A percentile compares a stretch with the other conserved stretches of the same genome.
These are phyloP conservation scores for Cordyceps cateniannulata DNA, from an alignment of 2,329 filamentous ascomycete species.

Conservation along the genomic window DNA sequence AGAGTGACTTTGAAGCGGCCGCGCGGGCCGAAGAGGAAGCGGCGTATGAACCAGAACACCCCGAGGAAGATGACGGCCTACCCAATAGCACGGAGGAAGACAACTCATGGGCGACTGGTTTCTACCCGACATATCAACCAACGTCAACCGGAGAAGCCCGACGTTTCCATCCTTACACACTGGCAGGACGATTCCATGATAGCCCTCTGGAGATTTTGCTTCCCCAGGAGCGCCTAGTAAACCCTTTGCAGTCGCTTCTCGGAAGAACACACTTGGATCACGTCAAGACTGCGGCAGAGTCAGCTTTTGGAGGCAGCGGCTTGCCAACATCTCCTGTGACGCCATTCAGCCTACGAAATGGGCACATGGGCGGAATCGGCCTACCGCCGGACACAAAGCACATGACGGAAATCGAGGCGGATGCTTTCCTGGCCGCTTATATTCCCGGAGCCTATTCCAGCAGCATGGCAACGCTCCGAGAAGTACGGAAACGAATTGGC, in stretches of 20 bases:
- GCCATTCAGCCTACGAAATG: constrained; percentile 47
- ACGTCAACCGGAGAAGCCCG: constrained; percentile 22
- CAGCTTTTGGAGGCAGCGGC: constrained; percentile 67
- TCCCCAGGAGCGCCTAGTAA: constrained; percentile 61
- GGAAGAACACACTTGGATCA: constrained; percentile 66
- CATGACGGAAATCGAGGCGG: constrained; percentile 70
- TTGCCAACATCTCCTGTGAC: constrained; percentile 74
- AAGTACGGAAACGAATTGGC: constrained; percentile 68
- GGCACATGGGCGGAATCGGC: constrained; percentile 58
- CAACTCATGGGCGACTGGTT: not conserved
- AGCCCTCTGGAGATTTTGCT: constrained; percentile 68
- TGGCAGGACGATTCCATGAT: constrained; percentile 67
- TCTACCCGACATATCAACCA: not conserved
- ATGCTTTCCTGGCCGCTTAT: constrained; percentile 63
- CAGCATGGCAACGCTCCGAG: constrained; percentile 60
- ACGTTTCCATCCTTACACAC: constrained; percentile 68
- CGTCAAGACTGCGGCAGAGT: constrained; percentile 63
- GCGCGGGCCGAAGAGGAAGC: constrained; percentile 29
- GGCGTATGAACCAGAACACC: constrained; percentile 21
- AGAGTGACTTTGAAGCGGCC: constrained; percentile 49
- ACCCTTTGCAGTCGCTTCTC: constrained; percentile 65
- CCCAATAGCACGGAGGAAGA: not conserved
- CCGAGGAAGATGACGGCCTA: constrained; percentile 27
- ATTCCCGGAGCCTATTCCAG: constrained; percentile 67
- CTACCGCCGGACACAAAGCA: constrained; percentile 56